Evolutionary conservation across 2,329 filamentous ascomycete species (phyloP).

Genomic region (Fusarium devonianum): DNA sequence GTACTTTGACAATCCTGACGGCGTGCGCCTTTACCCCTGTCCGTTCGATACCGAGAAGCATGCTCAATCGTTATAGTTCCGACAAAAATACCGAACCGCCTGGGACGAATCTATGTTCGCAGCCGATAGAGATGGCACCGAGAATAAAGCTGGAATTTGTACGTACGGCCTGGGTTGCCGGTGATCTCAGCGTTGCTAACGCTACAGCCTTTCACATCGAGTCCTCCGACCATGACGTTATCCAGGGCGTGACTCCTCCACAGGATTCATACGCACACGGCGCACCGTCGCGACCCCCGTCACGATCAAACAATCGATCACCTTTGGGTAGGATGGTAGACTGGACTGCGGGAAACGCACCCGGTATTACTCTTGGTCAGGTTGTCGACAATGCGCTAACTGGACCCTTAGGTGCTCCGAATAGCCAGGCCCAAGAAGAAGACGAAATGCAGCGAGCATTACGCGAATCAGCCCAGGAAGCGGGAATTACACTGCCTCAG

Average conservation of each 20-base stretch:
- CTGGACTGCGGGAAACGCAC: constrained; percentile 52
- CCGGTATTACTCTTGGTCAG: constrained; percentile 48
- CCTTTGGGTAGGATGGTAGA: constrained; percentile 62
- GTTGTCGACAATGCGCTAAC: constrained; percentile 36
- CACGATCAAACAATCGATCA: constrained; percentile 63
- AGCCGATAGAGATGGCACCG: constrained; percentile 59
- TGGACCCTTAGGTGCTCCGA: constrained; percentile 46
- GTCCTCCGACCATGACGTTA: constrained; percentile 53
- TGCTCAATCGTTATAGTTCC: constrained; percentile 49
- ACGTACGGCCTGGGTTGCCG: constrained; percentile 27
- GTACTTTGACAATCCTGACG: constrained; percentile 57
- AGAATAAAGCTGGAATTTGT: constrained; percentile 55
- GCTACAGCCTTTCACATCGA: constrained; percentile 63
- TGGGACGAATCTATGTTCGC: constrained; percentile 65
- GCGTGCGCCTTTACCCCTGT: constrained; percentile 35
- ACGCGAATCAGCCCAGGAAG: constrained; percentile 62
- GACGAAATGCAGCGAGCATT: constrained; percentile 64
- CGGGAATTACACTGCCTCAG: constrained; percentile 51
- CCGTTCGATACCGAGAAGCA: constrained; percentile 1
- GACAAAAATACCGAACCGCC: constrained; percentile 52
- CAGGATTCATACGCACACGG: constrained; percentile 51
- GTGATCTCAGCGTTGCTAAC: constrained; percentile 35
- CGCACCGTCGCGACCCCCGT: constrained; percentile 68
- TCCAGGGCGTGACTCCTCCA: constrained; percentile 54
- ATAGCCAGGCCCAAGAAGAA: constrained; percentile 56